Conservation (phyloP, 306 rosid genomes). For the Oemleria cerasiformis region DNA sequence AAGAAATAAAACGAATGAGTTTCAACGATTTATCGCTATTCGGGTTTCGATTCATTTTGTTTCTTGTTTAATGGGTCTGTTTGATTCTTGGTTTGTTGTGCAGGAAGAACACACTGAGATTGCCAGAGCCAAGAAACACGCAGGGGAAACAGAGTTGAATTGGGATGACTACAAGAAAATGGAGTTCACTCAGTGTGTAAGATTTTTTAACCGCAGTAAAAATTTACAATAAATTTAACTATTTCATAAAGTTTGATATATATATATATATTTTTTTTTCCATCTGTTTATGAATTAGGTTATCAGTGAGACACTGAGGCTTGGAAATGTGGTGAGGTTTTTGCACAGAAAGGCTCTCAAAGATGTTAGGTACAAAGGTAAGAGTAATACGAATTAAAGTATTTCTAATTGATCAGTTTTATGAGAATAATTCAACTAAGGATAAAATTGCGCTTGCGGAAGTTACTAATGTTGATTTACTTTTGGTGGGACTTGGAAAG, state of each 20-base stretch:
- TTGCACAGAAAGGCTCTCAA: slow-evolving; percentile 90
- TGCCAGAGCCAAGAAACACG: slow-evolving; percentile 51
- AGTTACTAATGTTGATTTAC: neutral
- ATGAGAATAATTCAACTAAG: too few species aligned
- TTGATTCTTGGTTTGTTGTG: neutral
- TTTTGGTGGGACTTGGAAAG: slow-evolving; percentile 39
- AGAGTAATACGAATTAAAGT: neutral
- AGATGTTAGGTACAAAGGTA: slow-evolving; percentile 88
- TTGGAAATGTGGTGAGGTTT: slow-evolving; percentile 94
- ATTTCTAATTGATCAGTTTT: too few species aligned
- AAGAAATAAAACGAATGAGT: slow-evolving; percentile 10
- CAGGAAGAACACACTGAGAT: slow-evolving; percentile 85
- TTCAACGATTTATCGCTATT: neutral
- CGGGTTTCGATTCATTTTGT: neutral
- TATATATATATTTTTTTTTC: neutral
- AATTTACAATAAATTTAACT: neutral
- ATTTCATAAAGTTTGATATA: neutral
- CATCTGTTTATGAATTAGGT: slow-evolving; percentile 43
- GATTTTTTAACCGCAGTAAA: slow-evolving; percentile 11
- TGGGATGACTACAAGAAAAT: slow-evolving; percentile 93
- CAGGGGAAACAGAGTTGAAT: slow-evolving; percentile 69
- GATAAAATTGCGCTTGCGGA: too few species aligned
- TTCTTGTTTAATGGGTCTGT: neutral
- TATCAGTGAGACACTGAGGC: slow-evolving; percentile 86
- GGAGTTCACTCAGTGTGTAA: slow-evolving; percentile 97